Conservation (phyloP, 2,329 filamentous ascomycete genomes). For the Penicillium sp. region DNA sequence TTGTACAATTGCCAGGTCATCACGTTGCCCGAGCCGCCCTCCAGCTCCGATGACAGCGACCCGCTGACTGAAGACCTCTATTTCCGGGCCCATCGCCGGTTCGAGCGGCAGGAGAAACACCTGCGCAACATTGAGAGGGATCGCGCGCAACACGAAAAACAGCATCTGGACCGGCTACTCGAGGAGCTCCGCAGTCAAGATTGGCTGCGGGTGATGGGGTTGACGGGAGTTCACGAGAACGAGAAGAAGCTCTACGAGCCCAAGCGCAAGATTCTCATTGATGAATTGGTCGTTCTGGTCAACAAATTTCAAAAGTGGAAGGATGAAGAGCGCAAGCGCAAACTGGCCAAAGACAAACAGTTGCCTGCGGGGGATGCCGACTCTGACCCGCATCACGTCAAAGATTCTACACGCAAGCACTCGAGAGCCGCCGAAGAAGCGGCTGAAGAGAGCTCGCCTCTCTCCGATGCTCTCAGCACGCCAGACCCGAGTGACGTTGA, state of each 20-base stretch:
- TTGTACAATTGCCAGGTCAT: slow-evolving; percentile 35
- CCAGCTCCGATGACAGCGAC: slow-evolving; percentile 34
- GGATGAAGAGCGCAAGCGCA: slow-evolving; percentile 78
- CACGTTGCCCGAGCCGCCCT: slow-evolving; percentile 11
- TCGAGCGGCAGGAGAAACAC: slow-evolving; percentile 62
- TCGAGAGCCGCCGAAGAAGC: slow-evolving; percentile 39
- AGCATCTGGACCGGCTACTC: slow-evolving; percentile 60
- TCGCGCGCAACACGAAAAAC: slow-evolving; percentile 60
- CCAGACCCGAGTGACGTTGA: slow-evolving; percentile 66
- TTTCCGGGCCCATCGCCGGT: slow-evolving; percentile 53
- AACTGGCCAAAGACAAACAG: slow-evolving; percentile 64
- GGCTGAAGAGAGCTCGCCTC: slow-evolving; percentile 41
- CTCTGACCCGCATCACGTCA: slow-evolving; percentile 20
- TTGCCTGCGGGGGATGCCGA: slow-evolving; percentile 8
- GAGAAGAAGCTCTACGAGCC: slow-evolving; percentile 83
- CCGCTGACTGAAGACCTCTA: slow-evolving; percentile 53
- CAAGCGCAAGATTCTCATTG: slow-evolving; percentile 77
- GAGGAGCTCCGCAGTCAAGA: slow-evolving; percentile 84
- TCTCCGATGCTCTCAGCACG: slow-evolving; percentile 29
- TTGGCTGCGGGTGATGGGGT: slow-evolving; percentile 87
- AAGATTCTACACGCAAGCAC: slow-evolving; percentile 10
- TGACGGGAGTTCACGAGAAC: slow-evolving; percentile 75
- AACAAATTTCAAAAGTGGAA: slow-evolving; percentile 86
- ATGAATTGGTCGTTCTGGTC: slow-evolving; percentile 72
- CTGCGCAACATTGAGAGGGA: slow-evolving; percentile 63